Conservation (phyloP, 768 basidiomycete genomes). For the Suillus plorans region DNA sequence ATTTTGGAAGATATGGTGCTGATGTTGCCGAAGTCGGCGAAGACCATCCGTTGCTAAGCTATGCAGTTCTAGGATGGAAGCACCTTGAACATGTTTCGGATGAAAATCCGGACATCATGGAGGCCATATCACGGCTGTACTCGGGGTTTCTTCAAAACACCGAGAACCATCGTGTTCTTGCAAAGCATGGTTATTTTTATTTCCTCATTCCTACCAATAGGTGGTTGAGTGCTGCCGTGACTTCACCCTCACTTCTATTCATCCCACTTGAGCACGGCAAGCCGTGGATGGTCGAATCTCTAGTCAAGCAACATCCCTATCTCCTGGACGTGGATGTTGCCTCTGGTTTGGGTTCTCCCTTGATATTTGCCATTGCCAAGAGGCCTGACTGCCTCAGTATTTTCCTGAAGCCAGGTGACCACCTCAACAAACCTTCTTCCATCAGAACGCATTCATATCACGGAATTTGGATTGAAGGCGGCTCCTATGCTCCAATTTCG, state of each 20-base stretch:
- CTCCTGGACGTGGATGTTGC: neutral
- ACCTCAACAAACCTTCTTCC: neutral
- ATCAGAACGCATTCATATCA: rapidly evolving
- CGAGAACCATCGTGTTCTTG: neutral
- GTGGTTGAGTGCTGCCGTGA: neutral
- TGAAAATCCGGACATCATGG: neutral
- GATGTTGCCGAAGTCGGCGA: too few species aligned
- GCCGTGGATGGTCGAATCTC: neutral
- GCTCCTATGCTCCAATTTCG: neutral
- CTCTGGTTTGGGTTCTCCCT: neutral
- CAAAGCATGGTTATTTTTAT: too few species aligned
- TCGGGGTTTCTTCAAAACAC: neutral
- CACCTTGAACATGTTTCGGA: neutral
- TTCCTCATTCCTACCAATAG: too few species aligned
- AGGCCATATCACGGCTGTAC: neutral
- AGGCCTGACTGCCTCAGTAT: neutral
- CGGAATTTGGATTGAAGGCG: rapidly evolving
- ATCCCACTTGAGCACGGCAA: neutral
- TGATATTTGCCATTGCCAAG: neutral
- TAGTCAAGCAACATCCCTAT: neutral
- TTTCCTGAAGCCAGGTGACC: neutral
- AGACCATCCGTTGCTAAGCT: neutral
- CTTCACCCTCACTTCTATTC: neutral
- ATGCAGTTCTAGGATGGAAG: neutral
- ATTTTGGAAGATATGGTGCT: too few species aligned